Evolutionary conservation across 2,329 filamentous ascomycete species (phyloP), one percentile per base, ranked within the genome.

Genomic region (Nemania sp.): DNA sequence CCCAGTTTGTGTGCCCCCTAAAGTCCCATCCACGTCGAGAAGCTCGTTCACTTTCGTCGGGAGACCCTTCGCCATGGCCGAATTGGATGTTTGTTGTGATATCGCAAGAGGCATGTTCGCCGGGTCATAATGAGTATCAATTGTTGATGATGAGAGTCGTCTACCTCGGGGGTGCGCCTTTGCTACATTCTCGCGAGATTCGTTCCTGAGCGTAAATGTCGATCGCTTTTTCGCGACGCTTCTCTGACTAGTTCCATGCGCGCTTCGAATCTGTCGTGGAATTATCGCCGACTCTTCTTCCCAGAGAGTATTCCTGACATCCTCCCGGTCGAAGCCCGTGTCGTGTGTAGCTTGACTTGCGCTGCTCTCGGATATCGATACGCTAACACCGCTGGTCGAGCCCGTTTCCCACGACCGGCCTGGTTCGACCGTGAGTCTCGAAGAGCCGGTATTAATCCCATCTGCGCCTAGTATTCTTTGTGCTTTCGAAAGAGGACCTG

Each of bases 81-180:
- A 84, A 45, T 78, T 81, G 0, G 83, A 85, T 0, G 84, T 85
- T 69, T 86, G 83, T 67, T 85, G 83, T 1, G 83, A 84, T 61
- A 85, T 80, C n/a, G 81, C 77, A 5, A 86, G 76, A 11, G 83
- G 82, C 49, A 83, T 77, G 67, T 83, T 84, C 5, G 80, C 71
- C 68, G 82, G 81, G 72, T 86, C 83, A 70, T 86, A 86, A 72
- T 80, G 83, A 0, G 83, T 83, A 34, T 76, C 76, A 60, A 85
- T 79, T n/a, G 83, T 85, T 4, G 83, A 84, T 39, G 76, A 80
- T 2, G 84, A 86, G 47, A 78, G 76, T 34, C 79, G 80, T 50
- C 83, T 80, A 42, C 78, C 76, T 37, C 83, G 63, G 57, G 75
- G 79, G 2, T 79, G 78, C 20, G 76, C 75, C 48, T 82, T 79